Base-by-base conservation (phyloP, 2,329 filamentous ascomycete species). In the Beauveria sp. region DNA sequence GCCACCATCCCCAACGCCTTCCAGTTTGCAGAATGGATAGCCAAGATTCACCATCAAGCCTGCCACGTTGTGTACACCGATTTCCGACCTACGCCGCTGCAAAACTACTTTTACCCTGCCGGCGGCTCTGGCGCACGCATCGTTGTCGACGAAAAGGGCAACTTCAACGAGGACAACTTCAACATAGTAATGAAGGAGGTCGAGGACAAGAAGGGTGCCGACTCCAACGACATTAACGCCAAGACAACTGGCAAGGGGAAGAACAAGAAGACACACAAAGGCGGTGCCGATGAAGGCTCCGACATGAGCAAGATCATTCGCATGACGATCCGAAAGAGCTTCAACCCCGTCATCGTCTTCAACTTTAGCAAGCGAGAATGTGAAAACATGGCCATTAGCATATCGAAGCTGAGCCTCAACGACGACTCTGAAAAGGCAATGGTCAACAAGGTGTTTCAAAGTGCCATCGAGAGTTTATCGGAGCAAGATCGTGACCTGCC, bases 61-160 rank as follows among this genome's bases (percentile, higher is more conserved):
- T 99, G 95, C 68, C 96, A 99, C 80, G 96, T 99, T 65, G 95
- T 99, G 3, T 99, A 99, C 75, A 99, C 95, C 58, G 93, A 99
- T 76, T 99, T 98, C 80, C 86, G 95, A 71, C 95, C 95, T 22
- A 99, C 95, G 0, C 95, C 95, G 1, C 78, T 99, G 38, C 95
- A 99, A 71, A 95, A 98, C 74, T 99, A 99, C 77, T 96, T 98
- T 77, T 98, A 96, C 77, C 95, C 95, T 0, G 86, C 89, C 24
- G 93, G 93, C 22, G 91, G 91, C 51, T 92, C 93, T 65, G 95
- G 96, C 30, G 97, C 98, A 53, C 89, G 96, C 73, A 78, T 99
- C 56, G 86, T 99, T 8, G 95, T 99, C 7, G 95, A 99, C 69
- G 95, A 99, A 76, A 98, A 97, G 75, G 93, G 93, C 63, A 86